These are phyloP conservation scores for Colletotrichum sp. DNA, from an alignment of 2,329 filamentous ascomycete genomes.

Conservation along the genomic window DNA sequence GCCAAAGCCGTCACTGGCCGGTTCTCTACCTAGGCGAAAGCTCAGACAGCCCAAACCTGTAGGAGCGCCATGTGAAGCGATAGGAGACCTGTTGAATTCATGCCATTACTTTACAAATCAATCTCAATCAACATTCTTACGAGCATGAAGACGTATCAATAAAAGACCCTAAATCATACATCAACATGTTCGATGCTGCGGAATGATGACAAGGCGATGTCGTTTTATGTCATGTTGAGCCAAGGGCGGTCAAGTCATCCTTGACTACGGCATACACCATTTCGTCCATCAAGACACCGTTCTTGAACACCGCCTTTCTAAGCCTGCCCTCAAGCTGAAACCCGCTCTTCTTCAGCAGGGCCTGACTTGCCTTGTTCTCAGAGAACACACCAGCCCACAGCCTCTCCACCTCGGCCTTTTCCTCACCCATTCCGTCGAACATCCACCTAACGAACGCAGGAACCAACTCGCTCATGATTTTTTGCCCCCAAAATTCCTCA, in stretches of 20 bases:
- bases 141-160: background rate
- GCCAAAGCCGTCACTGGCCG: background rate
- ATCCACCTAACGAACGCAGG: constrained; percentile 47
- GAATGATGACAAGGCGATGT: no score
- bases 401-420: constrained; percentile 38
- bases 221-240: background rate
- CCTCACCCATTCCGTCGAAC: constrained; percentile 37
- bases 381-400: constrained; percentile 44
- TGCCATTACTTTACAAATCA: background rate
- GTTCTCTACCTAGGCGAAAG: background rate
- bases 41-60: background rate
- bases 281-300: constrained; percentile 42
- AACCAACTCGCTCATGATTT: constrained; percentile 45
- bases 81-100: background rate
- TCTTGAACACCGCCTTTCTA: constrained; percentile 46
- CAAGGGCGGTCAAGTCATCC: constrained; percentile 27
- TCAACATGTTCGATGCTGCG: background rate
- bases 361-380: constrained; percentile 44
- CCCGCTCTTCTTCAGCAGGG: constrained; percentile 46
- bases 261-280: constrained; percentile 42
- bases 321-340: constrained; percentile 48
- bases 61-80: background rate
- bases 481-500: constrained; percentile 47
- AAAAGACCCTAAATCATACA: background rate
- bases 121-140: background rate